Conservation (phyloP, 2,329 filamentous ascomycete species). For the Ceratocystis harringtonii region DNA sequence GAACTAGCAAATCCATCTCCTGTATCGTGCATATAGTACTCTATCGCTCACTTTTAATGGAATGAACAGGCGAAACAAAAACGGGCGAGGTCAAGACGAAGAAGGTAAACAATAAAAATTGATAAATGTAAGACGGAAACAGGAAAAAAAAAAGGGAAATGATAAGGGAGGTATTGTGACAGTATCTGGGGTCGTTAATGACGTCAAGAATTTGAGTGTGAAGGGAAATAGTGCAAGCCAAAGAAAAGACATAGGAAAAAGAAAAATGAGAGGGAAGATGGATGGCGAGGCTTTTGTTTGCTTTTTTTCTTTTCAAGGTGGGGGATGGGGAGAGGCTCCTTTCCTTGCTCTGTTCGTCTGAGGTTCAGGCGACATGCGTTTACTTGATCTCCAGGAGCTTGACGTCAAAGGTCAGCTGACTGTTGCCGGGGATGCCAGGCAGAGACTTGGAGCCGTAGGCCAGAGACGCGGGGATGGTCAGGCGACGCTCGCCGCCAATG, state of each 20-base stretch:
- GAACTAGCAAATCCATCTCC: no score
- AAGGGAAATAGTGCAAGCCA: not conserved
- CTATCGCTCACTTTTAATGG: not conserved
- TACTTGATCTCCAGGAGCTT: constrained; percentile 77
- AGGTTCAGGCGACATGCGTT: constrained; percentile 20
- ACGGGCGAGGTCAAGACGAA: not conserved
- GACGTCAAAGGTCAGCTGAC: constrained; percentile 80
- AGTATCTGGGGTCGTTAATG: constrained; percentile 11
- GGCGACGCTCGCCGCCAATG: constrained; percentile 80
- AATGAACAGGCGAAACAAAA: not conserved
- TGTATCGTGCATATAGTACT: not conserved
- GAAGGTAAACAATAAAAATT: not conserved
- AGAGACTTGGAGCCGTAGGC: constrained; percentile 77
- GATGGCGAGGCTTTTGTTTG: constrained; percentile 1
- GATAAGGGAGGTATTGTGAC: constrained; percentile 1
- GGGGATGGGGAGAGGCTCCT: not conserved
- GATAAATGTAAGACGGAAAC: constrained; percentile 8
- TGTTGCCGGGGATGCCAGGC: constrained; percentile 82
- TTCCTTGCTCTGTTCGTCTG: not conserved
- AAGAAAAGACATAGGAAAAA: not conserved
- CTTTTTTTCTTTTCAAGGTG: not conserved
- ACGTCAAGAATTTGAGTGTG: constrained; percentile 9
- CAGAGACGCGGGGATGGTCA: constrained; percentile 73
- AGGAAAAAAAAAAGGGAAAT: not conserved
- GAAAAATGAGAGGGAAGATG: not conserved